Evolutionary conservation across 495 filamentous ascomycete genomes (phyloP).

Genomic region (Pyrenopolyporus hunteri): DNA sequence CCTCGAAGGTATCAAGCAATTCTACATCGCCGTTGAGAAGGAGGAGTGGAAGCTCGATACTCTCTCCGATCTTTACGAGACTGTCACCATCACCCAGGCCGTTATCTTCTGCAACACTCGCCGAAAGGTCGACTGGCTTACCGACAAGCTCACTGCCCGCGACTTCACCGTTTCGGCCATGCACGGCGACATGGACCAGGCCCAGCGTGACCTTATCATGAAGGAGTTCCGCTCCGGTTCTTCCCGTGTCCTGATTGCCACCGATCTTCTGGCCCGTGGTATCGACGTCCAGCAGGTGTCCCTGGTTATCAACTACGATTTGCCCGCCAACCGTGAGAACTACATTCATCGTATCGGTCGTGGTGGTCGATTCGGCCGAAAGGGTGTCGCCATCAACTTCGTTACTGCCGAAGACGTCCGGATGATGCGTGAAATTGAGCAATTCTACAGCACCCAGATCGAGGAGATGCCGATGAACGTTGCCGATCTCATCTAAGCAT

Average conservation of each 20-base stretch:
- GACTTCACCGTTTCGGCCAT: slow-evolving; percentile 99
- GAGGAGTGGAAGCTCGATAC: slow-evolving; percentile 99
- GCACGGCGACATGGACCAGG: slow-evolving; percentile 99
- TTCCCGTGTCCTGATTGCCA: slow-evolving; percentile 97
- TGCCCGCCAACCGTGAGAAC: slow-evolving; percentile 98
- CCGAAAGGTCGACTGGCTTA: slow-evolving; percentile 99
- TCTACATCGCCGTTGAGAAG: slow-evolving; percentile 99
- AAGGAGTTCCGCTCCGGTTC: slow-evolving; percentile 98
- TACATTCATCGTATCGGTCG: slow-evolving; percentile 99
- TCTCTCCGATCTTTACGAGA: slow-evolving; percentile 98
- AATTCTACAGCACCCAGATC: slow-evolving; percentile 81
- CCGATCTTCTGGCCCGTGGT: slow-evolving; percentile 95
- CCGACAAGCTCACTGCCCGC: slow-evolving; percentile 95
- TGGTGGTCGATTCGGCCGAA: slow-evolving; percentile 97
- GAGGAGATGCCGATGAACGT: slow-evolving; percentile 91
- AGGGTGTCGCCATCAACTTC: slow-evolving; percentile 99
- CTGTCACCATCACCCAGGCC: slow-evolving; percentile 97
- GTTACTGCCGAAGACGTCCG: slow-evolving; percentile 98
- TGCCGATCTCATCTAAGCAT: slow-evolving; percentile 66
- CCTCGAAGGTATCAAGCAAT: slow-evolving; percentile 99
- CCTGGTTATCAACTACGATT: slow-evolving; percentile 99
- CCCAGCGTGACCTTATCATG: slow-evolving; percentile 98
- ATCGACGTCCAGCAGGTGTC: slow-evolving; percentile 99
- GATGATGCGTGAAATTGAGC: slow-evolving; percentile 97
- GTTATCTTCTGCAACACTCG: slow-evolving; percentile 99